Base-by-base conservation (phyloP, 140 eudicot genomes). In the Senecio squalidus region DNA sequence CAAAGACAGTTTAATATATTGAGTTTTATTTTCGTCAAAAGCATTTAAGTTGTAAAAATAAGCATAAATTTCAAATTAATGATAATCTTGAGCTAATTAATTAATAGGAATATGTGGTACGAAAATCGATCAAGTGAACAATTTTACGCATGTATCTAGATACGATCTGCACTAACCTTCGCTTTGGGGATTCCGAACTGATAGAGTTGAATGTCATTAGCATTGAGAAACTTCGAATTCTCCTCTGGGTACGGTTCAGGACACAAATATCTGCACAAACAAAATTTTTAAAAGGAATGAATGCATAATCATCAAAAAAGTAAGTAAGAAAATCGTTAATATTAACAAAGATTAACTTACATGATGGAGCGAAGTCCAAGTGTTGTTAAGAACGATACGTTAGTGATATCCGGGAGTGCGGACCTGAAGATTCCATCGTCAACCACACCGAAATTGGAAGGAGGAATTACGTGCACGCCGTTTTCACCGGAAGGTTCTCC, bases 191-290 rank as follows among this genome's bases (percentile, higher is more conserved):
- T 75, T 26, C 78, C 83, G 15, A 84, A 75, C 30, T 84, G 94
- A 38, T 63, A 70, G 18, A 81, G 84, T 40, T 66, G 65, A 62
- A 84, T 78, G 11, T 77, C 83, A 47, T 81, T 81, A 11, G 58
- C 69, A 9, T 69, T 78, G 38, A 84, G 66, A 55, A 81, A 81
- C 69, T 70, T 56, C 67, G 55, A 9, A 55, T 78, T 78, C n/a
- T 50, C 79, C 40, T 71, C 75, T 9, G 89, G 89, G 61, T 81
- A 81, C 10, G 89, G 89, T 50, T 84, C 89, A 2, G 78, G 80
- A 54, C 85, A 81, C 41, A 84, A 36, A 62, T 72, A 84, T 58
- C 89, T 84, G 22, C 39, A 24, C 6, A 49, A 61, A 64, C 22
- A 36, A 36, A 9, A 11, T 10, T 36, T 2, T 5, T 9, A 36